phyloP scores from a whole-genome alignment of 306 rosid genomes.

The Lathyrus sativus region DNA sequence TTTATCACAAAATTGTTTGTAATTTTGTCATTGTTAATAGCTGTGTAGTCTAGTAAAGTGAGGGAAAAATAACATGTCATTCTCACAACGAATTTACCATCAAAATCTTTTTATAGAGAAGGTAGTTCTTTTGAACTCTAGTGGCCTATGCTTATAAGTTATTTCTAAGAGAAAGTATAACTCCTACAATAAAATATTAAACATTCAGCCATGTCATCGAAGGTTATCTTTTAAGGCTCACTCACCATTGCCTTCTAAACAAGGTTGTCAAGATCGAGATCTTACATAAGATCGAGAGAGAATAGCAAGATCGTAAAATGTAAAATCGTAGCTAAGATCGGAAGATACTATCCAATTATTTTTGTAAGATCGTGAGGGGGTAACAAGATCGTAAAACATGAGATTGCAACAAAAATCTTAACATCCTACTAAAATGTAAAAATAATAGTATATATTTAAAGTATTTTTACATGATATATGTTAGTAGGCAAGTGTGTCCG shows the following conservation, averaged over 20 bases:
- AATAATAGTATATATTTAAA: too few relatives aligned
- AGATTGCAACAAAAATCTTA: too few relatives aligned
- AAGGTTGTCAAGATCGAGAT: too few relatives aligned
- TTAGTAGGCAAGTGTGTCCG: too few relatives aligned
- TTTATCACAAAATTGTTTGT: conserved; percentile 16
- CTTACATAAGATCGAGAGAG: too few relatives aligned
- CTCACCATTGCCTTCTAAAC: conserved; percentile 27
- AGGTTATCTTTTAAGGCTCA: conserved; percentile 8
- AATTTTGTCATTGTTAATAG: conserved; percentile 16
- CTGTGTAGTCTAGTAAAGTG: conserved; percentile 5
- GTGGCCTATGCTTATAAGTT: conserved; percentile 14
- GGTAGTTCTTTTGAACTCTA: conserved; percentile 17
- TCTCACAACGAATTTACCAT: neutral
- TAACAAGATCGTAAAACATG: too few relatives aligned
- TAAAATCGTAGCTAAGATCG: too few relatives aligned
- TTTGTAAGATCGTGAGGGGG: too few relatives aligned
- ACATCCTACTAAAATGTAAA: too few relatives aligned
- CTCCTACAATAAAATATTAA: neutral
- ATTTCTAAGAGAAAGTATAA: neutral
- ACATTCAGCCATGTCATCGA: conserved; percentile 7
- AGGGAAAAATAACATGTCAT: conserved; percentile 24
- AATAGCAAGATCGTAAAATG: too few relatives aligned
- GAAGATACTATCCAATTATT: too few relatives aligned
- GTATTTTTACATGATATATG: too few relatives aligned
- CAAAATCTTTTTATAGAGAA: conserved; percentile 10